Evolutionary conservation across 2,329 filamentous ascomycete genomes (phyloP), one percentile per base, ranked within the genome.

Genomic region (Exophiala sp.): DNA sequence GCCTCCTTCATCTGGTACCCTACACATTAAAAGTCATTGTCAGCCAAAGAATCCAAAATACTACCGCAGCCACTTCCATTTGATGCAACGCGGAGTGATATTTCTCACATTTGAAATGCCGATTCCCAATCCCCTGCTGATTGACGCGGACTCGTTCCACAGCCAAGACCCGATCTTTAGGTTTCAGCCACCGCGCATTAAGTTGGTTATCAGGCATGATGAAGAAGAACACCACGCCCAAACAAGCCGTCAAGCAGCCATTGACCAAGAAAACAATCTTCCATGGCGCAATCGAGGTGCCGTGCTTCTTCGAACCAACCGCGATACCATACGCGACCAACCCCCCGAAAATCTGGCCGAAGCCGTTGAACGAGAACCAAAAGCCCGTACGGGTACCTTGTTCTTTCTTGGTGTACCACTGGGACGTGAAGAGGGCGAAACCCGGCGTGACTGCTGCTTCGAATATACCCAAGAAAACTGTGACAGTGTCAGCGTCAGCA

Each of bases 401-500:
- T 65, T 89, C 86, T 50, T 76, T 75, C 66, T 84, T 84, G 1
- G 86, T 88, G 62, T 88, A 89, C 85, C 85, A 89, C 69, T 87
- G 83, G 3, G 76, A 81, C 1, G 85, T 88, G 61, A 89, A 77
- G 1, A 89, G 73, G 0, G 83, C 80, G 61, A 88, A 88, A 0
- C 84, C 84, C 0, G 86, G 86, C 0, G 83, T 86, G 1, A 88
- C 83, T 0, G 84, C 82, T 0, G 83, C 75, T 65, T 89, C 86
- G 51, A 86, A 86, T 0, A 86, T 74, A 24, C 86, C 86, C 2
- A 60, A 52, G 24, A 60, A 57, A 52, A 60, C 57, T 59, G 33
- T 14, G 11, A 12, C n/a, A 16, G 32, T 18, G 46, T 35, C 29
- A 34, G 8, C 29, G 8, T 33, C 9, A 3, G 34, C 32, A 29